Percentiles rank a stretch among this genome's conserved stretches.
Evolutionary conservation across 805 yeast species (phyloP).

Genomic region (Priceomyces castillae): DNA sequence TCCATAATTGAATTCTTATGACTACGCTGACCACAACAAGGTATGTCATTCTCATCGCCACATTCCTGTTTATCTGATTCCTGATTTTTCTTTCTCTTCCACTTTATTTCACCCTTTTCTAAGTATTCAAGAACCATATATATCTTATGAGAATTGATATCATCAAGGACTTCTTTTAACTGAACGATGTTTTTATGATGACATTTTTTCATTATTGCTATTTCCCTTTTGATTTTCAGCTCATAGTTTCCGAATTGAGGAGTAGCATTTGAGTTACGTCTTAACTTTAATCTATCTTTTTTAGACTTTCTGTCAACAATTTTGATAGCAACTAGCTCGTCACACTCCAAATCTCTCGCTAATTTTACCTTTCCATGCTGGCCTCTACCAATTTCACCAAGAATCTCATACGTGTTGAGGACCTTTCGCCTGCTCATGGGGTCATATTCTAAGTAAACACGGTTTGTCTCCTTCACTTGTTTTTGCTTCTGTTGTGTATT

Average conservation of each 20-base stretch:
- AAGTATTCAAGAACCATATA: slow-evolving; percentile 88
- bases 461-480: slow-evolving; percentile 77
- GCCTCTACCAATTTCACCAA: slow-evolving; percentile 88
- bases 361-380: slow-evolving; percentile 98
- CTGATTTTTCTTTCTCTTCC: slow-evolving; percentile 45
- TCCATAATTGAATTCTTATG: slow-evolving; percentile 14
- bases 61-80: background rate
- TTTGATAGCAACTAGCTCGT: slow-evolving; percentile 84
- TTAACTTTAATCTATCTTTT: slow-evolving; percentile 31
- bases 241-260: slow-evolving; percentile 24
- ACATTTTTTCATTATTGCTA: slow-evolving; percentile 49
- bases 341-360: slow-evolving; percentile 67
- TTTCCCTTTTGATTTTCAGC: slow-evolving; percentile 38
- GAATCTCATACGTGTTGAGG: slow-evolving; percentile 84
- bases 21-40: slow-evolving; percentile 26
- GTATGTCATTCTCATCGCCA: slow-evolving; percentile 39
- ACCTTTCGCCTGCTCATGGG: slow-evolving; percentile 79
- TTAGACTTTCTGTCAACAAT: slow-evolving; percentile 71
- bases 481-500: background rate
- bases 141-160: slow-evolving; percentile 75
- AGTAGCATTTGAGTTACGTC: slow-evolving; percentile 16
- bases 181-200: slow-evolving; percentile 41
- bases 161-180: slow-evolving; percentile 73
- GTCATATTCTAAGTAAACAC: slow-evolving; percentile 80
- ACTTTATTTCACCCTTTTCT: slow-evolving; percentile 85